Percentiles rank a stretch among this genome's conserved stretches.
These are phyloP conservation scores for Amanita pseudoporphyria DNA, from an alignment of 768 basidiomycete species.

Conservation along the genomic window DNA sequence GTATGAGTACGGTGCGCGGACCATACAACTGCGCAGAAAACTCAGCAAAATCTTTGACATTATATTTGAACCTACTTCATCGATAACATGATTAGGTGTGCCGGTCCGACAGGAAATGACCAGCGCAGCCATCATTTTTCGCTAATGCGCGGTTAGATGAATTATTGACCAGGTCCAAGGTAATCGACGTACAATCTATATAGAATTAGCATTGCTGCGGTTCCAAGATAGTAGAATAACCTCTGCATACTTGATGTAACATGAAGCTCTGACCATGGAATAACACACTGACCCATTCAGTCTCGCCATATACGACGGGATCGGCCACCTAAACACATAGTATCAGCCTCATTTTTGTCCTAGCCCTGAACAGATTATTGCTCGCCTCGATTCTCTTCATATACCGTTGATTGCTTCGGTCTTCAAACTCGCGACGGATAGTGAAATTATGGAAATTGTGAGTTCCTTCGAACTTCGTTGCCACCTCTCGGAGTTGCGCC, in stretches of 20 bases:
- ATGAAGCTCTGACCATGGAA: slow-evolving; percentile 99
- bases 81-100: slow-evolving; percentile 66
- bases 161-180: slow-evolving; percentile 3
- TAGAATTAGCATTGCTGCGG: neutral
- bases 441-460: slow-evolving; percentile 99
- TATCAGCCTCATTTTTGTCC: neutral
- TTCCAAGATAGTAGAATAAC: neutral
- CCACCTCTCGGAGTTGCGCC: slow-evolving; percentile 42
- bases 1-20: slow-evolving; percentile 68
- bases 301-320: slow-evolving; percentile 82
- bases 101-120: slow-evolving; percentile 72
- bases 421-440: slow-evolving; percentile 74
- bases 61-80: slow-evolving; percentile 38
- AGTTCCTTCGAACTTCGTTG: slow-evolving; percentile 69
- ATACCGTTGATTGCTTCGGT: slow-evolving; percentile 73
- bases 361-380: neutral
- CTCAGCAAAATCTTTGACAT: neutral
- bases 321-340: slow-evolving; percentile 49
- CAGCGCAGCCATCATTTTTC: slow-evolving; percentile 92
- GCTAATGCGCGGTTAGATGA: slow-evolving; percentile 35
- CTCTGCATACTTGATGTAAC: slow-evolving; percentile 79
- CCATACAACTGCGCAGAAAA: slow-evolving; percentile 54
- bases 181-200: slow-evolving; percentile 39
- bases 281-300: slow-evolving; percentile 90
- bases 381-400: slow-evolving; percentile 60